Percentiles rank a stretch among this genome's conserved stretches.
phyloP scores from a whole-genome alignment of 768 basidiomycete genomes.

The Hortiboletus flavorubellus region DNA sequence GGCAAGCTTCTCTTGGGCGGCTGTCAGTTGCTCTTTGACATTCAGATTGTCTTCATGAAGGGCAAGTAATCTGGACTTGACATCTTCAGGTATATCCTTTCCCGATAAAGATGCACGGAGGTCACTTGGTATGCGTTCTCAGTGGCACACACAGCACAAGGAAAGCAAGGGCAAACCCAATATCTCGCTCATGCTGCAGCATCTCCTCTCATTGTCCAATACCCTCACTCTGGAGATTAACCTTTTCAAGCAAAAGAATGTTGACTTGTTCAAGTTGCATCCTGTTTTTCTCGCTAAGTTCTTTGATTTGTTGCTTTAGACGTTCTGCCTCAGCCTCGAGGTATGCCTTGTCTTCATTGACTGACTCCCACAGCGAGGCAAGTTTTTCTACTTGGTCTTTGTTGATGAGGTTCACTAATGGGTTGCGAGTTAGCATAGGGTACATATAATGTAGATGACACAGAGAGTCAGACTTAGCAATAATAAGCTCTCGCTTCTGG shows the following conservation, averaged over 20 bases:
- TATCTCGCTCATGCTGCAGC: slow-evolving; percentile 81
- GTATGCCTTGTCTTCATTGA: slow-evolving; percentile 79
- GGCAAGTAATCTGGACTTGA: slow-evolving; percentile 68
- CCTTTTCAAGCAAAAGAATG: slow-evolving; percentile 83
- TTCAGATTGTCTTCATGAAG: slow-evolving; percentile 76
- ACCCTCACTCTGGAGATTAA: slow-evolving; percentile 83
- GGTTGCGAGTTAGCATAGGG: slow-evolving; percentile 3
- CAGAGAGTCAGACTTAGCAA: slow-evolving; percentile 85
- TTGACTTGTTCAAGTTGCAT: slow-evolving; percentile 92
- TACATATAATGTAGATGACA: slow-evolving; percentile 4
- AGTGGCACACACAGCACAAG: background rate
- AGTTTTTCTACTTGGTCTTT: slow-evolving; percentile 93
- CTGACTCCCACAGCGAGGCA: slow-evolving; percentile 77
- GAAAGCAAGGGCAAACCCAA: slow-evolving; percentile 52
- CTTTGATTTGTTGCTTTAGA: slow-evolving; percentile 64
- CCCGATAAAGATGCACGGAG: slow-evolving; percentile 73
- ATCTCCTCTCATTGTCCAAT: slow-evolving; percentile 85
- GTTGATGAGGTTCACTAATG: slow-evolving; percentile 81
- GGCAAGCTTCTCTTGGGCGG: slow-evolving; percentile 66
- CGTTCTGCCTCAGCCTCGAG: slow-evolving; percentile 67
- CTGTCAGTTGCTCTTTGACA: slow-evolving; percentile 69
- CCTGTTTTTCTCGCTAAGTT: slow-evolving; percentile 75
- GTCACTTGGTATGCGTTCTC: slow-evolving; percentile 47
- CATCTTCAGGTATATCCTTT: slow-evolving; percentile 77
- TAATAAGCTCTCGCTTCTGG: slow-evolving; percentile 63